A percentile compares a stretch with the other conserved stretches of the same genome.
phyloP scores from a whole-genome alignment of 2,329 filamentous ascomycete species.

The Apiospora arundinis region DNA sequence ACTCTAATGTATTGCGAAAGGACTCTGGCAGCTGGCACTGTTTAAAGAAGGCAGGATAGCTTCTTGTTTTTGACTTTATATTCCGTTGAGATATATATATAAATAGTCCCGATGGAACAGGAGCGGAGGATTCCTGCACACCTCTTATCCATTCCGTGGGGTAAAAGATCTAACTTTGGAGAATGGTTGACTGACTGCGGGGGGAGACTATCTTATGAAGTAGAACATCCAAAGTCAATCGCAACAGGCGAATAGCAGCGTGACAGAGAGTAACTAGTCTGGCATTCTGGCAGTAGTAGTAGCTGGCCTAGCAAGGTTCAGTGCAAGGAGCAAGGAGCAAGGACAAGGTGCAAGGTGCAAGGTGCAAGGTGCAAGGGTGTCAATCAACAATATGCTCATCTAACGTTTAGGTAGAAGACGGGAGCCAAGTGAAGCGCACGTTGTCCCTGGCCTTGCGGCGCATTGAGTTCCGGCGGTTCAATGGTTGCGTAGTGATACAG shows the following conservation, averaged over 20 bases:
- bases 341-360: no score
- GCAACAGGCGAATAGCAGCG: not conserved
- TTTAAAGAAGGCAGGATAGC: not conserved
- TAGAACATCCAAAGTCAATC: not conserved
- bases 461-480: slow-evolving; percentile 9
- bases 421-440: not conserved
- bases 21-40: not conserved
- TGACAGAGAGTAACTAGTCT: not conserved
- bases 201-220: not conserved
- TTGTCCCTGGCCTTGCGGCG: not conserved
- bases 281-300: not conserved
- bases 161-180: not conserved
- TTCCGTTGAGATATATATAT: not conserved
- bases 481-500: slow-evolving; percentile 19
- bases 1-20: not conserved
- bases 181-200: not conserved
- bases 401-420: no score
- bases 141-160: not conserved
- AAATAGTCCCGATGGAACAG: not conserved
- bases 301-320: not conserved
- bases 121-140: not conserved
- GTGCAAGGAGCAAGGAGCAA: no score
- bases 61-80: not conserved
- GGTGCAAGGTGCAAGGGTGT: no score
- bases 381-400: no score